phyloP scores from a whole-genome alignment of 495 filamentous ascomycete species.

The Pseudevernia furfuracea region DNA sequence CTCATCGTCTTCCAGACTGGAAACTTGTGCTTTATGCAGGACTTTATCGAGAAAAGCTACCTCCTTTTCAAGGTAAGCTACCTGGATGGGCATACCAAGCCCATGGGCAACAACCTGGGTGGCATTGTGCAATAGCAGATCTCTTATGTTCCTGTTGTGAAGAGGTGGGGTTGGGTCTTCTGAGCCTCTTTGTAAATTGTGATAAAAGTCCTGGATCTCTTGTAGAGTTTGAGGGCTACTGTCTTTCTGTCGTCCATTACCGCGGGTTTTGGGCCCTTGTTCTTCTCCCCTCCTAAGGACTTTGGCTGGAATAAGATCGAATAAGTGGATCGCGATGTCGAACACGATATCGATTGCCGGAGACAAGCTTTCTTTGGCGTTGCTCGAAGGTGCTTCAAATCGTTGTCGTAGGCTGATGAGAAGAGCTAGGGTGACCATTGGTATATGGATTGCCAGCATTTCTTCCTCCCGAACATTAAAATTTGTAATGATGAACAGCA shows the following conservation, averaged over 20 bases:
- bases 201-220: slow-evolving; percentile 13
- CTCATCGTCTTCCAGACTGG: slow-evolving; percentile 3
- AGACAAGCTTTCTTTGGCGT: background rate
- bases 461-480: slow-evolving; percentile 97
- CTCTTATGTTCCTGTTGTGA: slow-evolving; percentile 45
- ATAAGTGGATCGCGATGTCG: slow-evolving; percentile 45
- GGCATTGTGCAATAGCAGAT: slow-evolving; percentile 56
- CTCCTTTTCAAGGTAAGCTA: slow-evolving; percentile 17
- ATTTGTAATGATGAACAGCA: slow-evolving; percentile 71
- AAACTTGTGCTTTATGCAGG: slow-evolving; percentile 6
- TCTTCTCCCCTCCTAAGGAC: slow-evolving; percentile 40
- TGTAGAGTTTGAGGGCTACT: background rate
- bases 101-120: slow-evolving; percentile 45
- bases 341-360: slow-evolving; percentile 32
- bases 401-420: slow-evolving; percentile 47
- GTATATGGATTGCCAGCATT: slow-evolving; percentile 82
- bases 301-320: slow-evolving; percentile 62
- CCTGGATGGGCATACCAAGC: slow-evolving; percentile 28
- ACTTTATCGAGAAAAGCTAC: slow-evolving; percentile 21
- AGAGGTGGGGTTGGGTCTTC: slow-evolving; percentile 43
- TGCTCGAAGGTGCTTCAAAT: background rate
- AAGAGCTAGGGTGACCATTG: slow-evolving; percentile 60
- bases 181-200: background rate
- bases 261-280: background rate
- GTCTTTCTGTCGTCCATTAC: background rate